phyloP scores from a whole-genome alignment of 2,329 filamentous ascomycete genomes.

The Cadophora gregata region DNA sequence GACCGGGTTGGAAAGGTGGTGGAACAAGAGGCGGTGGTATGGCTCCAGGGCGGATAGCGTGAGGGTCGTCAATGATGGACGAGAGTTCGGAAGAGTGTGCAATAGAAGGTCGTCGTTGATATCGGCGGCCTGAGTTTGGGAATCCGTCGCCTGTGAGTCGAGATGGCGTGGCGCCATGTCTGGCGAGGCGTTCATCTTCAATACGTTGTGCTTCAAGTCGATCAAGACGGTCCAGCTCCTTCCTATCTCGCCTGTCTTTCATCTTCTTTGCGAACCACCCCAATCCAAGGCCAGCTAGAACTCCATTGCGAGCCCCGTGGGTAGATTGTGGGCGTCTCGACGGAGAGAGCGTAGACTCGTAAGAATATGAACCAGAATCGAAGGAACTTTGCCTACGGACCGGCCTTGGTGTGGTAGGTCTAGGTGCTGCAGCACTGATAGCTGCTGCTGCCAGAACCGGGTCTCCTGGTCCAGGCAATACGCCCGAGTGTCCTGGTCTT shows the following conservation, averaged over 20 bases:
- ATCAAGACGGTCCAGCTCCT: conserved; percentile 46
- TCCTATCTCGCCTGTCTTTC: conserved; percentile 58
- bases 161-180: conserved; percentile 57
- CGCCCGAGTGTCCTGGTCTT: conserved; percentile 47
- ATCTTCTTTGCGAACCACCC: conserved; percentile 73
- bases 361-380: conserved; percentile 50
- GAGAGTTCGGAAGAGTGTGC: conserved; percentile 41
- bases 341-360: conserved; percentile 61
- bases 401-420: conserved; percentile 45
- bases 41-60: conserved; percentile 48
- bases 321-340: conserved; percentile 60
- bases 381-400: conserved; percentile 57
- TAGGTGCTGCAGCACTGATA: conserved; percentile 53
- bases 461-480: conserved; percentile 54
- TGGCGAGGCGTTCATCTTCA: conserved; percentile 64
- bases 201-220: conserved; percentile 50
- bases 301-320: conserved; percentile 49
- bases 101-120: conserved; percentile 31
- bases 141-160: conserved; percentile 69
- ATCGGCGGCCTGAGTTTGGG: conserved; percentile 54
- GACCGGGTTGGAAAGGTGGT: conserved; percentile 27
- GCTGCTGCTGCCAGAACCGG: conserved; percentile 53
- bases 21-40: conserved; percentile 47
- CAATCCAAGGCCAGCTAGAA: conserved; percentile 67
- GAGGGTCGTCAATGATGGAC: conserved; percentile 40